Evolutionary conservation across 352 stramenopile species (phyloP).

Genomic region (Phytophthora cajani): DNA sequence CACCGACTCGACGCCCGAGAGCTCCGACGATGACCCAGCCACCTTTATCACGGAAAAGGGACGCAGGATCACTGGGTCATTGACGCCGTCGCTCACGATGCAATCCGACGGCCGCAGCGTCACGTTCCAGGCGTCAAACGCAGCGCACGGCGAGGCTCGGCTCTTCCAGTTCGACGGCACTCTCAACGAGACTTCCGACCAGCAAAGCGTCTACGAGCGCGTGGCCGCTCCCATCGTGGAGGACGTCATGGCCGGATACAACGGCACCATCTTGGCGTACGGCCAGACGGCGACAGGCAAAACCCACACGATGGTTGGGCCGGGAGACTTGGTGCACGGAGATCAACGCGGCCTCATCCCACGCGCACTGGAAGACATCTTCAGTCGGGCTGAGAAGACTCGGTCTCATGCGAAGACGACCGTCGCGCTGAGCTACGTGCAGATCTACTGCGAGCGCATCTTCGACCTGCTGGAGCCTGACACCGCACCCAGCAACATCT

Average conservation of each 20-base stretch:
- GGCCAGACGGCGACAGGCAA: constrained; percentile 74
- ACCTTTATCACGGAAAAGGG: constrained; percentile 80
- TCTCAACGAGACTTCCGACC: constrained; percentile 44
- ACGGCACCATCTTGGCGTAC: constrained; percentile 75
- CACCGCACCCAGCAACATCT: constrained; percentile 48
- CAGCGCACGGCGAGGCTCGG: constrained; percentile 36
- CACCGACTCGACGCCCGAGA: constrained; percentile 26
- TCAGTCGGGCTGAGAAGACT: constrained; percentile 43
- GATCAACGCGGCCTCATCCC: constrained; percentile 64
- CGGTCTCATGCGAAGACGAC: constrained; percentile 45
- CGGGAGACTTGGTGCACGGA: constrained; percentile 40
- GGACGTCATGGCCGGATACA: constrained; percentile 71
- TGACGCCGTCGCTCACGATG: constrained; percentile 36
- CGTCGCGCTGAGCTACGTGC: constrained; percentile 72
- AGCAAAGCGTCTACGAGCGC: constrained; percentile 58
- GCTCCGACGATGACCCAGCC: constrained; percentile 34
- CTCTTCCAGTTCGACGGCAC: constrained; percentile 71
- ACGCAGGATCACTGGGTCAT: constrained; percentile 19
- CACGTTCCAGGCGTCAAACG: constrained; percentile 29
- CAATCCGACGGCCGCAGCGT: constrained; percentile 40
- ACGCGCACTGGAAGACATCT: constrained; percentile 67
- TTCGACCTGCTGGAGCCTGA: constrained; percentile 69
- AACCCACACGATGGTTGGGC: constrained; percentile 75
- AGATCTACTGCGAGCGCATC: constrained; percentile 87
- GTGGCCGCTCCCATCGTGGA: constrained; percentile 64